Base-by-base conservation (phyloP, 2,329 filamentous ascomycete genomes). In the Apiospora saccharicola region DNA sequence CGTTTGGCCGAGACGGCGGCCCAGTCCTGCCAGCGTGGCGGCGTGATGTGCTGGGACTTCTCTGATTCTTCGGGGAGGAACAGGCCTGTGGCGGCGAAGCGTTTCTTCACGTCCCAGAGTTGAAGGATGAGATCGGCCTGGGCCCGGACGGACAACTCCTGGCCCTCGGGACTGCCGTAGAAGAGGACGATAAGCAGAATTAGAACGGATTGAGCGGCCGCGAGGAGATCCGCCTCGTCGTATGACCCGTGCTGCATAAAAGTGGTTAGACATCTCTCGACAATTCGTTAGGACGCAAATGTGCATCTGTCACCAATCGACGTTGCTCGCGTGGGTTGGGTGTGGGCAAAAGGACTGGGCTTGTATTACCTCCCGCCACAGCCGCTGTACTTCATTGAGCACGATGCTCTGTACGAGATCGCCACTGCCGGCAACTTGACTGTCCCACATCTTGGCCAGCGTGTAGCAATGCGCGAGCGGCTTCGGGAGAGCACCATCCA, bases 1-100 rank as follows among this genome's bases (percentile, higher is more conserved):
- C 75, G 71, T 53, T 76, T 76, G 67, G 72, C 72, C 1, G 74
- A 72, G 3, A 73, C 72, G 16, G 75, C 64, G 34, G 74, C 75
- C 75, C 75, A 76, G 16, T 72, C 34, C 26, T 69, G 24, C 74
- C 75, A 76, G 8, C 37, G 12, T 12, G 75, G 75, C 16, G 75
- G 75, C 49, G 69, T 14, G 16, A 24, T 68, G 37, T 73, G 64
- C 13, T 67, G 51, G 10, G 37, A 13, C 43, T 75, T 74, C n/a
- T 72, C 26, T 30, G 26, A 1, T 41, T 41, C 37, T 10, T 41
- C 64, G 8, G 71, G 69, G 1, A 73, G 49, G 67, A 75, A 74
- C 3, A 76, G 68, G 1, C 74, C 74, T 2, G 74, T 74, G 19
- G 6, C 30, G 5, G 74, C 72, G 19, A 76, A 71, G 16, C 41